Percentiles rank a stretch among this genome's conserved stretches.
Evolutionary conservation across 2,329 filamentous ascomycete genomes (phyloP).

Genomic region (Cladosporium sp.): DNA sequence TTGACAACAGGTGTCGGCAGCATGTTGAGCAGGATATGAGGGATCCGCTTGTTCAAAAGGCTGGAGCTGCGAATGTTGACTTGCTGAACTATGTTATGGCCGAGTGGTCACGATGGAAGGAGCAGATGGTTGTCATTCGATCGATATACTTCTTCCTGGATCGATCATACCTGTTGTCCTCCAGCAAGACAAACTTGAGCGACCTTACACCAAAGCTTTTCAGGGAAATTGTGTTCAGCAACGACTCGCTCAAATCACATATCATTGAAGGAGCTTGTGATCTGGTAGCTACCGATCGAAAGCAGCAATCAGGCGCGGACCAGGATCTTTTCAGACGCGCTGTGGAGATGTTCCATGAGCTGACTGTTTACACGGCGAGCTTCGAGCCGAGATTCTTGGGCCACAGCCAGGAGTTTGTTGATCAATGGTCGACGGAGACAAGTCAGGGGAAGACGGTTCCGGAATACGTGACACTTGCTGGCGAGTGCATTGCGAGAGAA

Average conservation of each 20-base stretch:
- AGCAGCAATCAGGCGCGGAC: slow-evolving; percentile 53
- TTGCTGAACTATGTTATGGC: slow-evolving; percentile 61
- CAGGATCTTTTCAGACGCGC: slow-evolving; percentile 69
- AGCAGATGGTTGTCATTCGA: slow-evolving; percentile 75
- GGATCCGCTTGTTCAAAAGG: slow-evolving; percentile 57
- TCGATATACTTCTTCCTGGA: slow-evolving; percentile 95
- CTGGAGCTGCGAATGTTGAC: slow-evolving; percentile 60
- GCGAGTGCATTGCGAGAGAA: slow-evolving; percentile 70
- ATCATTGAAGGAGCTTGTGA: slow-evolving; percentile 72
- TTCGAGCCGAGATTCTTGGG: slow-evolving; percentile 78
- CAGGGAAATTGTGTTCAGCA: slow-evolving; percentile 59
- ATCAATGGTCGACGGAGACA: slow-evolving; percentile 67
- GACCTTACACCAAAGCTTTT: slow-evolving; percentile 80
- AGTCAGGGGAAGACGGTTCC: slow-evolving; percentile 64
- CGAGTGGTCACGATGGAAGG: slow-evolving; percentile 76
- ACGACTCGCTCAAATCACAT: slow-evolving; percentile 52
- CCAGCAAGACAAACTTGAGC: slow-evolving; percentile 71
- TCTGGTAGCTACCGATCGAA: slow-evolving; percentile 72
- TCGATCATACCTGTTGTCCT: slow-evolving; percentile 79
- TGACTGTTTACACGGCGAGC: slow-evolving; percentile 73
- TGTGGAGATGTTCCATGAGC: slow-evolving; percentile 80
- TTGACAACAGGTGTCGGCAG: slow-evolving; percentile 65
- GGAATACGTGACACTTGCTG: slow-evolving; percentile 71
- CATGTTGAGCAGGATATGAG: slow-evolving; percentile 62
- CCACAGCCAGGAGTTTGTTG: slow-evolving; percentile 67